A percentile compares a stretch with the other conserved stretches of the same genome.
These are phyloP conservation scores for Cutaneotrichosporon sp. DNA, from an alignment of 1,284 basidiomycete species.

Conservation along the genomic window DNA sequence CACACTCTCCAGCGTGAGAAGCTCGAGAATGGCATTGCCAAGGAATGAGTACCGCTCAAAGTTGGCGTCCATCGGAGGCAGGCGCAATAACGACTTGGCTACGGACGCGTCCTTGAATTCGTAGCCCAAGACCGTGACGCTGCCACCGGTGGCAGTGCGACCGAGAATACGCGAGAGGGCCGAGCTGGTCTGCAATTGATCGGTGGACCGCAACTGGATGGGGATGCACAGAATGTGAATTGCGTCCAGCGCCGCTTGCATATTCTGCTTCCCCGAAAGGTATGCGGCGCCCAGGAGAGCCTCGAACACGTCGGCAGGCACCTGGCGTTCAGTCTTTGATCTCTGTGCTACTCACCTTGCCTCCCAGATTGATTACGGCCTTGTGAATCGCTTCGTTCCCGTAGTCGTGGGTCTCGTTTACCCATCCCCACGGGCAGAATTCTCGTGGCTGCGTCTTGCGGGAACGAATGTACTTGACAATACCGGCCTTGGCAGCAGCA, in stretches of 20 bases:
- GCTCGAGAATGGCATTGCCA: conserved; percentile 29
- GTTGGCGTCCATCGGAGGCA: not conserved
- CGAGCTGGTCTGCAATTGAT: not conserved
- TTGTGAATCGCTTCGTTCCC: not conserved
- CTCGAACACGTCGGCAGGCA: conserved; percentile 30
- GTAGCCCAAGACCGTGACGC: conserved; percentile 24
- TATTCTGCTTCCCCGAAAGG: conserved; percentile 13
- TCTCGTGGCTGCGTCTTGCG: conserved; percentile 17
- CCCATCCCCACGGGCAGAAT: conserved; percentile 34
- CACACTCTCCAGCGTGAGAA: conserved; percentile 23
- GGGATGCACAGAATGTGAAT: conserved; percentile 23
- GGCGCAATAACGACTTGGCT: not conserved
- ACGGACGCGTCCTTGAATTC: conserved; percentile 17
- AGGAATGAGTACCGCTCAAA: conserved; percentile 26
- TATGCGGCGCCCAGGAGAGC: conserved; percentile 37
- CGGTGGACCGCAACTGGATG: conserved; percentile 1
- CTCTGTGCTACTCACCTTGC: conserved; percentile 35
- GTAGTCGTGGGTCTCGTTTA: not conserved
- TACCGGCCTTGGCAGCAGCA: conserved; percentile 19
- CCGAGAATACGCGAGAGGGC: not conserved
- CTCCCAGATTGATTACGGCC: conserved; percentile 20
- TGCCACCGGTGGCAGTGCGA: too few species aligned
- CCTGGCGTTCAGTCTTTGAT: too few species aligned
- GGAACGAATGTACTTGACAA: conserved; percentile 33
- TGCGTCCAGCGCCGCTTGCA: conserved; percentile 18